Evolutionary conservation across 2,329 filamentous ascomycete species (phyloP), one percentile per base, ranked within the genome.

Genomic region (Clonostachys byssicola): DNA sequence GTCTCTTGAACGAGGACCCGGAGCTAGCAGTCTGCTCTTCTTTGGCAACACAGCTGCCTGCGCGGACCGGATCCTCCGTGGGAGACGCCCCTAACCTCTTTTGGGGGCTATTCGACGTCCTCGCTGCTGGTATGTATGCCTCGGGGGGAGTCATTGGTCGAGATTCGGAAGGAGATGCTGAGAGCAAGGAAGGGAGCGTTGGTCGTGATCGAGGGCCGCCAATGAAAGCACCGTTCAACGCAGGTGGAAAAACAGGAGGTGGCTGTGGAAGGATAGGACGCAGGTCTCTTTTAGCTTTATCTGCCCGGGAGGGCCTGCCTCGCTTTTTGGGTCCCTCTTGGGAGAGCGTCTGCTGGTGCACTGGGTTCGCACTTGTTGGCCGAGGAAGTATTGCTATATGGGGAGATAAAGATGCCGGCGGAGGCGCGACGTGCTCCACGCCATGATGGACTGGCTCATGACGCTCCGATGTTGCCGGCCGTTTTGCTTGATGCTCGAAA

Each of bases 281-380:
- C 6, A 62, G 55, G 43, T 61, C 55, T 12, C 53, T 46, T 45
- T 57, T 63, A 13, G 60, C 68, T 52, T 68, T 72, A 47, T 74
- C 72, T 12, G 68, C 65, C 47, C 72, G 67, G 12, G 72, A 68
- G 5, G 73, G 73, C 38, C 73, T 65, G 3, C 73, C 73, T 49
- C 72, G 66, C 56, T 74, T 75, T 53, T 65, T 72, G n/a, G 61
- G 51, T 3, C 47, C 42, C 39, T 48, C 12, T 18, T 40, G 47
- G 10, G 44, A 50, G 14, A 51, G 48, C 14, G 49, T 34, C 6
- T 43, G 49, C 23, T 45, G 12, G n/a, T 40, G 45, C 42, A 45
- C 17, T 40, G 45, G 34, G 38, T 44, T 45, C 8, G 48, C 53
- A 42, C 48, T 52, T 5, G 52, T 18, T 14, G 56, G 58, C 17